Percentiles rank a stretch among this genome's conserved stretches.
Conservation (phyloP, 768 basidiomycete species). For the Amanita rubescens region DNA sequence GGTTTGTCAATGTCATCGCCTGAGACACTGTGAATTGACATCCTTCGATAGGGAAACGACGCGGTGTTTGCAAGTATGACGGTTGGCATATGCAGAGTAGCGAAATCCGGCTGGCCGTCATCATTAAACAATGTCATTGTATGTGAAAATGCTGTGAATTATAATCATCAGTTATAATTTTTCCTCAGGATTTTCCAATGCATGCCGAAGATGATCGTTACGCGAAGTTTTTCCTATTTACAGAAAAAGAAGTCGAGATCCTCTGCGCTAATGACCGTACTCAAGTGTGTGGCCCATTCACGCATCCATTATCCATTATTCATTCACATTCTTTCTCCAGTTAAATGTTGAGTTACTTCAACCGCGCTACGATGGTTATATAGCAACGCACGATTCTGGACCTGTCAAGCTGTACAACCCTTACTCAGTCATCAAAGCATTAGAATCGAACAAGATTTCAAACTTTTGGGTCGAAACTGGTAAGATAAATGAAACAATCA, state of each 20-base stretch:
- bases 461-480: constrained; percentile 11
- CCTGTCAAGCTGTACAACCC: constrained; percentile 8
- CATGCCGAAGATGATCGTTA: constrained; percentile 12
- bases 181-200: constrained; percentile 9
- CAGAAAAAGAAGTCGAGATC: background rate
- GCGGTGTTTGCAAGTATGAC: constrained; percentile 10
- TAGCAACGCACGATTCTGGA: constrained; percentile 3
- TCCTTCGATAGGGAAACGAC: constrained; percentile 7
- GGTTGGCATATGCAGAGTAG: constrained; percentile 7
- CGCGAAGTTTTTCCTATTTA: constrained; percentile 4
- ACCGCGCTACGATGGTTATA: constrained; percentile 9
- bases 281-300: background rate
- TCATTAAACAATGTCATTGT: constrained; percentile 9
- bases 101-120: constrained; percentile 10
- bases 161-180: constrained; percentile 4
- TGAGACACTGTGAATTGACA: constrained; percentile 9
- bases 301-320: background rate
- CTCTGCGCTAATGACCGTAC: background rate
- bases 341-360: background rate
- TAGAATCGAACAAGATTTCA: constrained; percentile 6
- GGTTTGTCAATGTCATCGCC: constrained; percentile 3
- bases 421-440: constrained; percentile 7
- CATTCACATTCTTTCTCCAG: background rate
- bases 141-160: constrained; percentile 7
- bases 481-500: constrained; percentile 7